These are phyloP conservation scores for Sugiyamaella paludigena DNA, from an alignment of 1,139 yeast genomes.

Conservation along the genomic window DNA sequence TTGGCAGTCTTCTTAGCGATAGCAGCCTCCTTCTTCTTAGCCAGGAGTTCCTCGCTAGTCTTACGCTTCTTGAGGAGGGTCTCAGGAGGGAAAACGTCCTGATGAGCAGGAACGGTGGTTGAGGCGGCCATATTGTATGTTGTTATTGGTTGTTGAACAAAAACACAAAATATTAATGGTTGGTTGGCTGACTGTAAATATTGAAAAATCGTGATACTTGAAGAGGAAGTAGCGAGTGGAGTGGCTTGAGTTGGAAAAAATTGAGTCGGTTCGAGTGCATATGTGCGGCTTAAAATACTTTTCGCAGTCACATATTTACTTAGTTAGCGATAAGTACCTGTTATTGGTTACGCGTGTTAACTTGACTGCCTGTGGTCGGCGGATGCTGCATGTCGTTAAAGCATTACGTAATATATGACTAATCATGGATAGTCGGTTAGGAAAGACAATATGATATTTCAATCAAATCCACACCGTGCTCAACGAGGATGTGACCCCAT, in stretches of 20 bases:
- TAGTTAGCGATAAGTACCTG: too few relatives aligned
- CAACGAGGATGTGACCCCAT: too few relatives aligned
- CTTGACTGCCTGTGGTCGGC: too few relatives aligned
- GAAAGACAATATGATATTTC: too few relatives aligned
- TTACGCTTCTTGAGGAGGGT: slow-evolving; percentile 92
- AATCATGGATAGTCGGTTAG: too few relatives aligned
- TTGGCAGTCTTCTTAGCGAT: slow-evolving; percentile 43
- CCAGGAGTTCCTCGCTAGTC: slow-evolving; percentile 44
- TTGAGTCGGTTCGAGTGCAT: too few relatives aligned
- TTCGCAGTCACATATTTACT: too few relatives aligned
- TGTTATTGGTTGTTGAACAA: background rate
- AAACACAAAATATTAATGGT: background rate
- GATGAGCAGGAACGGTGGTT: slow-evolving; percentile 25
- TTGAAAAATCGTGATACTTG: background rate
- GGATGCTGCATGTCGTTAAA: too few relatives aligned
- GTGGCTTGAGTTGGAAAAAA: background rate
- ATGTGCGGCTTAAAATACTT: too few relatives aligned
- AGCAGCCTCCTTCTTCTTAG: slow-evolving; percentile 86
- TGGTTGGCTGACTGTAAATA: background rate
- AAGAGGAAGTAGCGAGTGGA: background rate
- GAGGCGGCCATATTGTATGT: background rate
- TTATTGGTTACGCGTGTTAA: too few relatives aligned
- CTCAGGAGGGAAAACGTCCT: slow-evolving; percentile 65
- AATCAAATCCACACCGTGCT: too few relatives aligned
- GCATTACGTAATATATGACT: too few relatives aligned